Evolutionary conservation across 164 flowering plant species (phyloP).

Genomic region (Aristolochia contorta): DNA sequence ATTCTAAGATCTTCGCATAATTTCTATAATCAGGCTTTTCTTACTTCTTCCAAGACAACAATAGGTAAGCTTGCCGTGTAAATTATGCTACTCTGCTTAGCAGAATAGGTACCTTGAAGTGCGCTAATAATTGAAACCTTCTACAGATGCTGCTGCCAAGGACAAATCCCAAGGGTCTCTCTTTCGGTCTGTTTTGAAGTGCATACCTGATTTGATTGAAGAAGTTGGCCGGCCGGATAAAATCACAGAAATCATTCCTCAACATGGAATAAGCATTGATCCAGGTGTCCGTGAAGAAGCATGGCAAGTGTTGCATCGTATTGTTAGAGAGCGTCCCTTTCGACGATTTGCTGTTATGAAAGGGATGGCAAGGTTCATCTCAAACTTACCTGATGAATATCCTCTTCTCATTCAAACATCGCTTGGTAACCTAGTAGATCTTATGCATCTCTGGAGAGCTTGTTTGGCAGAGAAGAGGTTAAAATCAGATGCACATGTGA

Average conservation of each 20-base stretch:
- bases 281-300: conserved; percentile 99
- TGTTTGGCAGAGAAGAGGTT: conserved; percentile 64
- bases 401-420: conserved; percentile 98
- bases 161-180: conserved; percentile 95
- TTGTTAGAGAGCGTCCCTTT: conserved; percentile 78
- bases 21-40: conserved; percentile 83
- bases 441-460: conserved; percentile 94
- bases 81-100: no score
- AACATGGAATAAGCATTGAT: conserved; percentile 95
- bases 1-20: conserved; percentile 79
- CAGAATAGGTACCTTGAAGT: not conserved
- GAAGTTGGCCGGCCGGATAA: conserved; percentile 95
- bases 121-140: conserved; percentile 4
- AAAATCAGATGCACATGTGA: conserved; percentile 37
- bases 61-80: conserved; percentile 38
- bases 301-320: conserved; percentile 81
- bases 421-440: conserved; percentile 83
- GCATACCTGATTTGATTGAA: conserved; percentile 93
- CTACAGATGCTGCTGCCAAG: conserved; percentile 80
- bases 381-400: conserved; percentile 84
- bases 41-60: conserved; percentile 83
- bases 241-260: conserved; percentile 94
- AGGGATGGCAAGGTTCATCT: conserved; percentile 93
- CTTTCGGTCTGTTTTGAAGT: conserved; percentile 88
- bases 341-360: conserved; percentile 96